Percentiles rank a stretch among this genome's conserved stretches.
phyloP scores from a whole-genome alignment of 495 filamentous ascomycete genomes.

The Penicillium canescens region DNA sequence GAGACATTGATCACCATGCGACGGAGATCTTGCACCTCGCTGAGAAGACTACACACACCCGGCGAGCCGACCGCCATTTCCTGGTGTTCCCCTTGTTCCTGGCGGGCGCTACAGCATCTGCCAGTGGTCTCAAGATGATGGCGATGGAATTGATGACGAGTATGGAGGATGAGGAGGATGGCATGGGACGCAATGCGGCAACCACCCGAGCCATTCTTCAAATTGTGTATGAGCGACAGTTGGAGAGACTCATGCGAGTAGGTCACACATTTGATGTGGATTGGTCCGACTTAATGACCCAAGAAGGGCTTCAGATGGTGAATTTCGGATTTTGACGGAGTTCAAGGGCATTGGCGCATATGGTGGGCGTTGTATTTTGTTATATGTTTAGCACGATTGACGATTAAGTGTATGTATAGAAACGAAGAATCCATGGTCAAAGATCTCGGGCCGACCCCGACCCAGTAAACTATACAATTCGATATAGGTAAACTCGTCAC shows the following conservation, averaged over 20 bases:
- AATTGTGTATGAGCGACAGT: conserved; percentile 51
- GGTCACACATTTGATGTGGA: conserved; percentile 42
- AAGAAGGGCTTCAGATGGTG: conserved; percentile 43
- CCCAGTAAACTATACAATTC: not conserved
- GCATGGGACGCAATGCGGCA: conserved; percentile 48
- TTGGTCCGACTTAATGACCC: conserved; percentile 47
- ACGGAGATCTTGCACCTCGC: conserved; percentile 47
- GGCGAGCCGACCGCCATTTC: conserved; percentile 43
- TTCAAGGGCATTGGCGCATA: conserved; percentile 9
- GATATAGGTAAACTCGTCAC: not conserved
- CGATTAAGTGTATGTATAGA: conserved; percentile 21
- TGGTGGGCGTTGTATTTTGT: conserved; percentile 6
- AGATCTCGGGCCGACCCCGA: conserved; percentile 2
- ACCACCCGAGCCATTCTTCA: conserved; percentile 51
- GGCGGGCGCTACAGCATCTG: conserved; percentile 46
- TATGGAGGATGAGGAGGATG: conserved; percentile 49
- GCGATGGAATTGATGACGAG: conserved; percentile 50
- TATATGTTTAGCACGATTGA: conserved; percentile 21
- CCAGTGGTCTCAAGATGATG: conserved; percentile 45
- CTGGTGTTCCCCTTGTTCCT: conserved; percentile 60
- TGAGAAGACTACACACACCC: conserved; percentile 26
- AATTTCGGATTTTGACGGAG: conserved; percentile 39
- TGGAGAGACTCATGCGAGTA: conserved; percentile 33
- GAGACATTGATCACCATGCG: conserved; percentile 44
- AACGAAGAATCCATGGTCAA: conserved; percentile 13